These are phyloP conservation scores for Gracilaria domingensis DNA, from an alignment of 23 red algal genomes.

Conservation along the genomic window DNA sequence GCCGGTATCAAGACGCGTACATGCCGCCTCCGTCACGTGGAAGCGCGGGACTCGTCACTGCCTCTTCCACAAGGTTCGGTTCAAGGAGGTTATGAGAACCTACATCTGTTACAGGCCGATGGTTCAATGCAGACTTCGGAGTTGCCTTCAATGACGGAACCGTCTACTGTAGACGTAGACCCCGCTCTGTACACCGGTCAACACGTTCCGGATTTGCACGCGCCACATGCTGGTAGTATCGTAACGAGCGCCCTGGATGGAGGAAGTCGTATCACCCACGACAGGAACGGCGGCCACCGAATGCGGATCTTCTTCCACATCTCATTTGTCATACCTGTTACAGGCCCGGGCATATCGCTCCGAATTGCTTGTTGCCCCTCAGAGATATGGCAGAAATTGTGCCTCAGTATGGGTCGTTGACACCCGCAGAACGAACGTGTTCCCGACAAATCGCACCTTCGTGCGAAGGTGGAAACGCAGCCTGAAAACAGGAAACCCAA, in stretches of 20 bases:
- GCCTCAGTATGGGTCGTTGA: not conserved
- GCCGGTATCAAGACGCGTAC: not conserved
- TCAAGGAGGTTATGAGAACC: no score
- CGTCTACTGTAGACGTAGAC: not conserved
- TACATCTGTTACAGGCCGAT: no score
- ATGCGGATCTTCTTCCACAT: not conserved
- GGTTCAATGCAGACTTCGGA: not conserved
- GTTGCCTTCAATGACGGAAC: not conserved
- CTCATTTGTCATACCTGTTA: no score
- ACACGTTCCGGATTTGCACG: not conserved
- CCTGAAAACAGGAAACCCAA: not conserved
- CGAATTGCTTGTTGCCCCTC: no score
- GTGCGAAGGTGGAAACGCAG: not conserved
- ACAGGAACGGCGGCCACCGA: not conserved
- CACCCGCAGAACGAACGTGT: conserved; percentile 12
- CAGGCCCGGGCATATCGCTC: no score
- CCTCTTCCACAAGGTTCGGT: no score
- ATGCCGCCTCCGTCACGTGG: not conserved
- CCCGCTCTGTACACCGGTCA: not conserved
- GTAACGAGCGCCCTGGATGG: not conserved
- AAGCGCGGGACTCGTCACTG: not conserved
- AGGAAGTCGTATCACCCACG: not conserved
- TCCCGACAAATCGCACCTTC: not conserved
- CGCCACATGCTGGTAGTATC: not conserved
- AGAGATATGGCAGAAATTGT: not conserved